Conservation (phyloP, 176 grass and related monocot genomes). For the Rhipidocladum racemiflorum region DNA sequence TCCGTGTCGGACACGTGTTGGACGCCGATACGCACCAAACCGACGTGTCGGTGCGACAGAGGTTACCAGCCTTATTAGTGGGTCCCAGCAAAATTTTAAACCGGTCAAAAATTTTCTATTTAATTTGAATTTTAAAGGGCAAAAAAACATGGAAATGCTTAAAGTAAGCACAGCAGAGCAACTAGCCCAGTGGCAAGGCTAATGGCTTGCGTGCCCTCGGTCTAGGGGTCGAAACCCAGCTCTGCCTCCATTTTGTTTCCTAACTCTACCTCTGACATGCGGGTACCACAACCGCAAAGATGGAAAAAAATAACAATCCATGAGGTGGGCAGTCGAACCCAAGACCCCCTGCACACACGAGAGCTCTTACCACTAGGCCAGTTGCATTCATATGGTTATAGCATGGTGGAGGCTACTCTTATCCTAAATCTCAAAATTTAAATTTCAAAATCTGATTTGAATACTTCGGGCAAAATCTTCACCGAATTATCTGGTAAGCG, state of each 20-base stretch:
- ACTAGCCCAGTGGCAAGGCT: neutral
- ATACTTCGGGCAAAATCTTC: neutral
- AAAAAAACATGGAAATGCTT: neutral
- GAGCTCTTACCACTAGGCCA: neutral
- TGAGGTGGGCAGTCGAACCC: neutral
- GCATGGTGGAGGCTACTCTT: neutral
- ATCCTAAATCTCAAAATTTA: neutral
- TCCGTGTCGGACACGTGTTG: no score
- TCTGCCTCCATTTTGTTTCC: neutral
- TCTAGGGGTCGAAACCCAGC: neutral
- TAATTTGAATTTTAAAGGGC: neutral
- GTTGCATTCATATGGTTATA: neutral
- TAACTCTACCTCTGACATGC: neutral
- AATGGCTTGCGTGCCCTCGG: neutral
- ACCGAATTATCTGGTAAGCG: neutral
- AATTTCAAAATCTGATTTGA: neutral
- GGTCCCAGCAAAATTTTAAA: neutral
- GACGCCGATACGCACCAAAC: no score
- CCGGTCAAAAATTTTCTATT: neutral
- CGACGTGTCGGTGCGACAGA: no score
- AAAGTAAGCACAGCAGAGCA: neutral
- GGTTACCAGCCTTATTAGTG: neutral
- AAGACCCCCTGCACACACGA: neutral
- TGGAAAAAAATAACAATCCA: neutral
- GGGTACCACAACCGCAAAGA: neutral